phyloP scores from a whole-genome alignment of 306 rosid genomes.

The Delonix regia region DNA sequence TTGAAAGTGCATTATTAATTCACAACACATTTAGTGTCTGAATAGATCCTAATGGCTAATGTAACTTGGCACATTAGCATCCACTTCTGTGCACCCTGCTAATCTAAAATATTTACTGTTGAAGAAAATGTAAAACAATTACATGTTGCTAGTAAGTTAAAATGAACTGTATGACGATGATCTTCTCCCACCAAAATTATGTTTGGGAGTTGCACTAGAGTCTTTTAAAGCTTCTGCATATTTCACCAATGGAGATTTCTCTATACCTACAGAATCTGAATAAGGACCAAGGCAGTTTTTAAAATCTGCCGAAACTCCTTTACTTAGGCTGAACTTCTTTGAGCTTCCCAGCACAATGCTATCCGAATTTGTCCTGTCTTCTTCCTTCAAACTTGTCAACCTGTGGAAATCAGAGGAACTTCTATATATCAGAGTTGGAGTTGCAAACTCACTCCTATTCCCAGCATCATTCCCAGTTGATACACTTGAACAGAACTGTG shows the following conservation, averaged over 20 bases:
- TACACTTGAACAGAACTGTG: constrained; percentile 34
- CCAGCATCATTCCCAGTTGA: constrained; percentile 44
- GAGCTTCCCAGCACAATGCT: constrained; percentile 45
- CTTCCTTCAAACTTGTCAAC: constrained; percentile 43
- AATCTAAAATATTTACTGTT: constrained; percentile 35
- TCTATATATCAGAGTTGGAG: constrained; percentile 44
- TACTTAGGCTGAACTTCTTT: constrained; percentile 38
- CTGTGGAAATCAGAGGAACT: constrained; percentile 54
- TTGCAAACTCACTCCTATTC: constrained; percentile 25
- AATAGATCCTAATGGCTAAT: constrained; percentile 32
- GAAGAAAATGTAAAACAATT: background rate
- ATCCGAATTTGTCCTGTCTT: constrained; percentile 39
- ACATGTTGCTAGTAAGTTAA: constrained; percentile 25
- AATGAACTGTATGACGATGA: constrained; percentile 49
- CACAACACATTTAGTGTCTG: constrained; percentile 34
- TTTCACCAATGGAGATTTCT: constrained; percentile 61
- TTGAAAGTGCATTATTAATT: constrained; percentile 6
- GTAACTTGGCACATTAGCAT: background rate
- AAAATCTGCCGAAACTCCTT: constrained; percentile 23
- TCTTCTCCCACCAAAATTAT: constrained; percentile 43
- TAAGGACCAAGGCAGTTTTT: constrained; percentile 31
- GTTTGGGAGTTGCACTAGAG: constrained; percentile 42
- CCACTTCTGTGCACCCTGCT: constrained; percentile 16
- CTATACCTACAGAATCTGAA: constrained; percentile 37
- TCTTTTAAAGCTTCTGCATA: constrained; percentile 72